Evolutionary conservation across 495 filamentous ascomycete genomes (phyloP), one percentile per base, ranked within the genome.

Genomic region (Bathelium albidoporum): DNA sequence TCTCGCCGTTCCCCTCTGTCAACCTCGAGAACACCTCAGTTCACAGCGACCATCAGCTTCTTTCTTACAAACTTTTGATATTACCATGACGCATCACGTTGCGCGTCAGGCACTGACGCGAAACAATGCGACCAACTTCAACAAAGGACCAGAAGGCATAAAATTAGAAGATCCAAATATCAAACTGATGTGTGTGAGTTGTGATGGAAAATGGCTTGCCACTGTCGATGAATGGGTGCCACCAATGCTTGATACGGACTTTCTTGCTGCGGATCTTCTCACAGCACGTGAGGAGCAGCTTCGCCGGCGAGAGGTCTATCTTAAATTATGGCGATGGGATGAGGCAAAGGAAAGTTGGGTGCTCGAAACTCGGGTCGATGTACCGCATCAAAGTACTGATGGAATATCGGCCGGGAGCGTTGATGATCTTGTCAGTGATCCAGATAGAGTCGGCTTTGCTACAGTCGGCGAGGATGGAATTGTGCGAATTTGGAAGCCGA

Each of bases 301-400:
- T 2, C 73, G 70, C 22, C 80, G 82, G 5, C 66, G 69, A 14
- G 94, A 99, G 69, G 80, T 89, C 1, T 88, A 86, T 66, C 76
- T 99, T 26, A 96, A 93, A 68, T 93, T 99, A 71, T 99, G 94
- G 94, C 81, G 81, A 60, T 90, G 89, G 80, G 83, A 81, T 43
- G 73, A 80, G 24, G 81, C 83, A 34, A 80, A 78, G 34, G 78
- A 79, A 44, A 71, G 77, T 1, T 90, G 92, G 81, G 83, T 89
- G 70, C 75, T 97, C 14, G 83, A 88, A 32, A 87, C 90, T 7
- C 81, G 93, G 22, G 83, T 97, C 44, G 89, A 96, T 72, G 80
- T 84, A 14, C 92, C 94, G 18, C 94, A 99, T 76, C 79, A 82
- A 55, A 66, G 70, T 55, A 72, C 71, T n/a, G 75, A 60, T 41